Evolutionary conservation across 352 stramenopile species (phyloP).

Genomic region (Globisporangium emineosum): DNA sequence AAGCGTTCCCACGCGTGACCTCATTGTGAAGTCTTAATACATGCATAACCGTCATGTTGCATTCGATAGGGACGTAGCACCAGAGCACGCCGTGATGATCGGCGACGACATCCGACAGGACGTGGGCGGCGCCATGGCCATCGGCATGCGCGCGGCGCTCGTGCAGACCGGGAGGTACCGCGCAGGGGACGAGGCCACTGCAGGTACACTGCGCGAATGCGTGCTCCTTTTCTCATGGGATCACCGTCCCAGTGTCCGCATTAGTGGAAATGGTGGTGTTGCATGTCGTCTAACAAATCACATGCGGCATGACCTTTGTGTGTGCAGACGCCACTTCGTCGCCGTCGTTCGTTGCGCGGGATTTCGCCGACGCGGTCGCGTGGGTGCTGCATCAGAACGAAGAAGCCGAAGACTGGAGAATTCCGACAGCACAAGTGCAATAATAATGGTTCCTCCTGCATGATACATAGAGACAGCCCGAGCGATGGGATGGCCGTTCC

Average conservation of each 20-base stretch:
- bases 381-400: conserved; percentile 24
- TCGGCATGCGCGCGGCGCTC: conserved; percentile 44
- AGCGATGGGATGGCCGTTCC: too few relatives aligned
- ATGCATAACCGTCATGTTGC: too few relatives aligned
- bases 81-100: conserved; percentile 47
- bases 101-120: conserved; percentile 56
- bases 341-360: conserved; percentile 24
- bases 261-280: too few relatives aligned
- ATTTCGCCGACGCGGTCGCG: conserved; percentile 31
- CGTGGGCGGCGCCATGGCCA: conserved; percentile 34
- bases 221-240: not conserved
- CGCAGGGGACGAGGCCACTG: conserved; percentile 25
- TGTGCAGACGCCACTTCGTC: conserved; percentile 7
- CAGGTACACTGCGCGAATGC: too few relatives aligned
- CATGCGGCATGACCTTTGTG: not conserved
- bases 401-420: not conserved
- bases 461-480: not conserved
- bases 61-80: conserved; percentile 22
- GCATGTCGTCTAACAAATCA: conserved; percentile 1
- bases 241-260: too few relatives aligned
- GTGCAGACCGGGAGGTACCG: conserved; percentile 58
- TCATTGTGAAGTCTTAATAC: too few relatives aligned
- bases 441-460: not conserved
- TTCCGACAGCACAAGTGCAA: not conserved
- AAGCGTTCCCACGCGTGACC: too few relatives aligned